Conservation (phyloP, 164 flowering plant species). For the Piper betle region DNA sequence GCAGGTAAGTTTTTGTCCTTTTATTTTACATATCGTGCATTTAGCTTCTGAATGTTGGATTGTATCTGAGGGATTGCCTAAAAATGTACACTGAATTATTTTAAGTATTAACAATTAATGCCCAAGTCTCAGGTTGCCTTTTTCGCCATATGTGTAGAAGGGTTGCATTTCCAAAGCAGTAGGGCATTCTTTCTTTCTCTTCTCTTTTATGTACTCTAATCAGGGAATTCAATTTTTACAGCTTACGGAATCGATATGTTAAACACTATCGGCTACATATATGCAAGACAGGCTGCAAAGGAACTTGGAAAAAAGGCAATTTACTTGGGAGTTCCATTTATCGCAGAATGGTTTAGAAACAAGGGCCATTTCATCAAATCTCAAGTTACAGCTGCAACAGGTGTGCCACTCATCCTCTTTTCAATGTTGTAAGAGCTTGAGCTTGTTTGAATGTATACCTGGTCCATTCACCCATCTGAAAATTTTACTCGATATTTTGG, state of each 20-base stretch:
- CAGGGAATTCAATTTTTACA: conserved; percentile 19
- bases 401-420: conserved; percentile 16
- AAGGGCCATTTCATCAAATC: conserved; percentile 96
- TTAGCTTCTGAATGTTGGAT: neutral
- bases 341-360: conserved; percentile 99
- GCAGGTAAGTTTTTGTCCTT: conserved; percentile 43
- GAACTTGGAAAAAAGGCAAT: conserved; percentile 95
- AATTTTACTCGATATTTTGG: neutral
- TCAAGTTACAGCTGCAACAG: conserved; percentile 98
- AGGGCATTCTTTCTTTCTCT: neutral
- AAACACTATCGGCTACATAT: conserved; percentile 90
- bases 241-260: conserved; percentile 96
- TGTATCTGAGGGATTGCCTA: neutral
- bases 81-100: neutral
- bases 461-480: neutral
- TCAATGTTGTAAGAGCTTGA: neutral
- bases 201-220: neutral
- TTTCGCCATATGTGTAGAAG: neutral
- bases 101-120: too few relatives aligned
- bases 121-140: neutral
- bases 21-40: neutral
- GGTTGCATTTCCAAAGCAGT: neutral
- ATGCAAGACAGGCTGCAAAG: conserved; percentile 87
- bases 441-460: neutral
- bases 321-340: conserved; percentile 85